A percentile compares a stretch with the other conserved stretches of the same genome.
Evolutionary conservation across 2,329 filamentous ascomycete species (phyloP).

Genomic region (Decorospora gaudefroyi): DNA sequence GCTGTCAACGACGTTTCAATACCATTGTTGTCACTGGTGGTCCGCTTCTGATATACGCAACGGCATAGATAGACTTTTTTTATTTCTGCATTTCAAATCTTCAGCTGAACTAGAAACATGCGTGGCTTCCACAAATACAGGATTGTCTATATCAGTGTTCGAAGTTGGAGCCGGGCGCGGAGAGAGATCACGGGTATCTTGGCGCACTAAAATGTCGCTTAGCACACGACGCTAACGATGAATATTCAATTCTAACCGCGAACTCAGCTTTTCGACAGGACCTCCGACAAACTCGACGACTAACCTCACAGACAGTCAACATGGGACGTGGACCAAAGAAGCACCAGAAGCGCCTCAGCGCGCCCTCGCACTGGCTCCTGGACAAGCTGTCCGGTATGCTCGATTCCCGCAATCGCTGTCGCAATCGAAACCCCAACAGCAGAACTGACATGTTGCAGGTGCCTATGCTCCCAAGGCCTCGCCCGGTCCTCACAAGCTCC

Average conservation of each 20-base stretch:
- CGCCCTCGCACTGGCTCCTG: conserved; percentile 99
- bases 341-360: conserved; percentile 99
- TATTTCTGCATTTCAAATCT: no score
- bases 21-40: background rate
- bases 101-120: no score
- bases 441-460: conserved; percentile 37
- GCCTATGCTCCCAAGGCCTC: conserved; percentile 68
- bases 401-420: conserved; percentile 55
- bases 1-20: conserved; percentile 1
- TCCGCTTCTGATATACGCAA: conserved; percentile 1
- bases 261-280: conserved; percentile 29
- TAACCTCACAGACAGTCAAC: conserved; percentile 53
- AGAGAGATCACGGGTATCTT: no score
- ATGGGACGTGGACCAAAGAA: conserved; percentile 83
- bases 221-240: conserved; percentile 17
- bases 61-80: conserved; percentile 1
- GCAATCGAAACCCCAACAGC: conserved; percentile 9
- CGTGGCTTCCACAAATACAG: no score
- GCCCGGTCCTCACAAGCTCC: conserved; percentile 96
- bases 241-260: conserved; percentile 13
- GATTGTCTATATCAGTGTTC: no score
- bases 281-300: conserved; percentile 42
- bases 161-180: no score
- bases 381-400: conserved; percentile 90
- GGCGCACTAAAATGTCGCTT: no score